Evolutionary conservation across 495 filamentous ascomycete genomes (phyloP).

Genomic region (Aspergillus baeticus): DNA sequence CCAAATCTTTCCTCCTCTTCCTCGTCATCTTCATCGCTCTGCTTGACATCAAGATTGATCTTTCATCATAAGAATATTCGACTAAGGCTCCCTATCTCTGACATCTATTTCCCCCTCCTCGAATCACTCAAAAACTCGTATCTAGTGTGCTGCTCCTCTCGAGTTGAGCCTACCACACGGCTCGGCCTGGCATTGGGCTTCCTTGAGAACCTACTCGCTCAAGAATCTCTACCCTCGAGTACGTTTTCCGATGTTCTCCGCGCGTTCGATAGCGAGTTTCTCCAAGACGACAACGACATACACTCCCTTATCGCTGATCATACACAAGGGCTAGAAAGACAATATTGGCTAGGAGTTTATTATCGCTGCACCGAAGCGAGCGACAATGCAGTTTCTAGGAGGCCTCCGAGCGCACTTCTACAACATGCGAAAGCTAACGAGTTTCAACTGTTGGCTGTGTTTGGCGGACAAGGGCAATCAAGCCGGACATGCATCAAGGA

Average conservation of each 20-base stretch:
- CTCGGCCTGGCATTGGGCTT: constrained; percentile 12
- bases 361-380: constrained; percentile 14
- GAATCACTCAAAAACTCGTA: constrained; percentile 13
- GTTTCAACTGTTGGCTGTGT: constrained; percentile 23
- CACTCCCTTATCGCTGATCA: constrained; percentile 17
- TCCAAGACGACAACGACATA: constrained; percentile 18
- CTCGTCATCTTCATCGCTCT: constrained; percentile 1
- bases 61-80: constrained; percentile 4
- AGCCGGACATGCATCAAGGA: constrained; percentile 22
- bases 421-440: constrained; percentile 13
- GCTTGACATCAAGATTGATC: neutral
- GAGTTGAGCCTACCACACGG: neutral
- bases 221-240: neutral
- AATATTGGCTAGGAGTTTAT: constrained; percentile 17
- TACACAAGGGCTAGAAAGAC: neutral
- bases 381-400: neutral
- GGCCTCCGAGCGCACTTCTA: constrained; percentile 13
- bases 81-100: constrained; percentile 2
- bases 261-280: constrained; percentile 18
- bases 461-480: constrained; percentile 26
- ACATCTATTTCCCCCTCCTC: neutral
- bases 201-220: constrained; percentile 12
- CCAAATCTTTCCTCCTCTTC: constrained; percentile 1
- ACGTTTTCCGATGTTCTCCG: constrained; percentile 1
- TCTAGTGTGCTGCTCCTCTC: neutral